These are phyloP conservation scores for Metschnikowia dekortorum DNA, from an alignment of 805 yeast species.

Conservation along the genomic window DNA sequence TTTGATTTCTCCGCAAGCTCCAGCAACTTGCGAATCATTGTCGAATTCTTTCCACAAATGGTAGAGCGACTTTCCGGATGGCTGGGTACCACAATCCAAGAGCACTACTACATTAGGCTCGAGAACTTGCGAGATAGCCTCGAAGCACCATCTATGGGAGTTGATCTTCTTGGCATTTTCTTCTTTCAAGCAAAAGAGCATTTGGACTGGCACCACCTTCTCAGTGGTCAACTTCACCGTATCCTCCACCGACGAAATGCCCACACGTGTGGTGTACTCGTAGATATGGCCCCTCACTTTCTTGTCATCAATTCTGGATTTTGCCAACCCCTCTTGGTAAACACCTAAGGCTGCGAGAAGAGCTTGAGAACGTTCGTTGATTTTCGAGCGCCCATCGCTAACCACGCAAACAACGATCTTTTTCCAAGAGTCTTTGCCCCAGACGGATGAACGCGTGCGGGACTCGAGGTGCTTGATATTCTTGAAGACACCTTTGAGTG, in stretches of 20 bases:
- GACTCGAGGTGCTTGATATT: slow-evolving; percentile 73
- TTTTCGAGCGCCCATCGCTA: slow-evolving; percentile 86
- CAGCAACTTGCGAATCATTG: slow-evolving; percentile 78
- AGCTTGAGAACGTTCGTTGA: slow-evolving; percentile 74
- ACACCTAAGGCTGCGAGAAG: slow-evolving; percentile 83
- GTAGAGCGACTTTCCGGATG: slow-evolving; percentile 77
- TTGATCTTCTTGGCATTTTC: slow-evolving; percentile 85
- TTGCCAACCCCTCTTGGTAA: slow-evolving; percentile 94
- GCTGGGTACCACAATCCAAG: slow-evolving; percentile 93
- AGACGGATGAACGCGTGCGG: slow-evolving; percentile 55
- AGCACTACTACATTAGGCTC: slow-evolving; percentile 80
- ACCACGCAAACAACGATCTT: slow-evolving; percentile 86
- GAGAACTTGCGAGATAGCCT: slow-evolving; percentile 80
- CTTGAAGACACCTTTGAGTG: slow-evolving; percentile 82
- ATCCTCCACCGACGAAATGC: slow-evolving; percentile 54
- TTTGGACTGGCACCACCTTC: slow-evolving; percentile 72
- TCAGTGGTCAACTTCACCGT: slow-evolving; percentile 50
- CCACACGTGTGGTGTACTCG: slow-evolving; percentile 90
- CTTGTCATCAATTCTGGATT: slow-evolving; percentile 78
- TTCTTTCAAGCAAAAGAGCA: slow-evolving; percentile 86
- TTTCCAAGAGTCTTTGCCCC: slow-evolving; percentile 98
- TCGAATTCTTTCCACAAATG: slow-evolving; percentile 86
- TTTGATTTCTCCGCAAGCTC: slow-evolving; percentile 93
- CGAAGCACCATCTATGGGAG: slow-evolving; percentile 96
- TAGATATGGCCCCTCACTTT: slow-evolving; percentile 83